Conservation (phyloP, 1,284 basidiomycete species). For the Apiotrichum gamsii region DNA sequence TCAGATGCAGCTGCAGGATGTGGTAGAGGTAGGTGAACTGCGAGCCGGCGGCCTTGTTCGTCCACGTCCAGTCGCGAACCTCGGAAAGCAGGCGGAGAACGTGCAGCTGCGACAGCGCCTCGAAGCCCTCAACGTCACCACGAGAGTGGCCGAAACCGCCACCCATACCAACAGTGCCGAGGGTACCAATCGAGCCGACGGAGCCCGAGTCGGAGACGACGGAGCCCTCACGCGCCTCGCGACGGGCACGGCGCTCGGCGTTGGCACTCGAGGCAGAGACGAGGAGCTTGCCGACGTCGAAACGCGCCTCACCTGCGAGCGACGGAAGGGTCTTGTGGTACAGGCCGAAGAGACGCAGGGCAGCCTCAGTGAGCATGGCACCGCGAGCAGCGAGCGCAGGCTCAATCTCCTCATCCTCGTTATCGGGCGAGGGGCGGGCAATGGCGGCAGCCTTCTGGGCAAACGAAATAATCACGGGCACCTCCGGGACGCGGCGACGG, state of each 20-base stretch:
- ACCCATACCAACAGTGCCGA: conserved; percentile 46
- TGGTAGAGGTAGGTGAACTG: conserved; percentile 56
- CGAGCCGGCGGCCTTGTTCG: conserved; percentile 55
- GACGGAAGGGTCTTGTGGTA: conserved; percentile 72
- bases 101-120: conserved; percentile 66
- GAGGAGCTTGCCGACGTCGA: conserved; percentile 78
- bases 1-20: conserved; percentile 60
- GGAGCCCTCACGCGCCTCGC: conserved; percentile 41
- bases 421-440: conserved; percentile 38
- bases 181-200: conserved; percentile 40
- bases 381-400: conserved; percentile 27
- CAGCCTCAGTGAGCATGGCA: conserved; percentile 67
- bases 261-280: conserved; percentile 51
- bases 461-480: conserved; percentile 73
- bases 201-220: conserved; percentile 41
- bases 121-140: conserved; percentile 52
- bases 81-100: conserved; percentile 64
- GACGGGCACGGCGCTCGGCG: conserved; percentile 37
- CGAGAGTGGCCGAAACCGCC: conserved; percentile 48
- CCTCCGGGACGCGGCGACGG: conserved; percentile 71
- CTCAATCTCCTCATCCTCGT: conserved; percentile 42
- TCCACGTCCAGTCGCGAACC: conserved; percentile 71
- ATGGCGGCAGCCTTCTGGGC: conserved; percentile 53
- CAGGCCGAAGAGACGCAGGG: conserved; percentile 72
- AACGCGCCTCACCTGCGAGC: conserved; percentile 67